Conservation (phyloP, 2,329 filamentous ascomycete species). For the Aureobasidium sp. region DNA sequence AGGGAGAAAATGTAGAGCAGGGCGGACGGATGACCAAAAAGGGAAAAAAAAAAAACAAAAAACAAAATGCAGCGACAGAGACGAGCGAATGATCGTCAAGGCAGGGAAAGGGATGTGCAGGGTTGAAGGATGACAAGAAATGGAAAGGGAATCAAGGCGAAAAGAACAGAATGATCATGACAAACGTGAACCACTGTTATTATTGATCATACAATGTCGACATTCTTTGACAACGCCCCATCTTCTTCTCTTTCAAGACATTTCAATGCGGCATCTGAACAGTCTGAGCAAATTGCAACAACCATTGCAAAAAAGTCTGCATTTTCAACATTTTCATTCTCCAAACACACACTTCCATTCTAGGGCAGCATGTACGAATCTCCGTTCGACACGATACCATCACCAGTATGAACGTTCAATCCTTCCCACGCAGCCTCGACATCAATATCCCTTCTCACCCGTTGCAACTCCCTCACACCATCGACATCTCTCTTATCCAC, state of each 20-base stretch:
- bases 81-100: too few relatives aligned
- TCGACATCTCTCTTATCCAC: conserved; percentile 11
- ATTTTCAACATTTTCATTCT: too few relatives aligned
- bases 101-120: too few relatives aligned
- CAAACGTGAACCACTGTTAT: neutral
- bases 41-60: neutral
- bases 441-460: conserved; percentile 21
- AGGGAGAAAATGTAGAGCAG: neutral
- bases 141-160: neutral
- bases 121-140: neutral
- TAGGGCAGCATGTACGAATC: conserved; percentile 5
- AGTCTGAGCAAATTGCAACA: too few relatives aligned
- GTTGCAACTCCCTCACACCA: conserved; percentile 16
- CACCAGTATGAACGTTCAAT: neutral
- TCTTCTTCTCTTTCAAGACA: too few relatives aligned
- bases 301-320: too few relatives aligned
- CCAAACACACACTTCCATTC: too few relatives aligned
- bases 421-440: neutral
- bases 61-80: neutral
- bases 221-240: too few relatives aligned
- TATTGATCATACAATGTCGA: too few relatives aligned
- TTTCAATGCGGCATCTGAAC: too few relatives aligned
- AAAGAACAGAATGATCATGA: neutral
- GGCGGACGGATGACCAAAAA: neutral
- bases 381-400: neutral